Evolutionary conservation across 208 protist species (phyloP).

Genomic region (Trypanosoma scelopori): DNA sequence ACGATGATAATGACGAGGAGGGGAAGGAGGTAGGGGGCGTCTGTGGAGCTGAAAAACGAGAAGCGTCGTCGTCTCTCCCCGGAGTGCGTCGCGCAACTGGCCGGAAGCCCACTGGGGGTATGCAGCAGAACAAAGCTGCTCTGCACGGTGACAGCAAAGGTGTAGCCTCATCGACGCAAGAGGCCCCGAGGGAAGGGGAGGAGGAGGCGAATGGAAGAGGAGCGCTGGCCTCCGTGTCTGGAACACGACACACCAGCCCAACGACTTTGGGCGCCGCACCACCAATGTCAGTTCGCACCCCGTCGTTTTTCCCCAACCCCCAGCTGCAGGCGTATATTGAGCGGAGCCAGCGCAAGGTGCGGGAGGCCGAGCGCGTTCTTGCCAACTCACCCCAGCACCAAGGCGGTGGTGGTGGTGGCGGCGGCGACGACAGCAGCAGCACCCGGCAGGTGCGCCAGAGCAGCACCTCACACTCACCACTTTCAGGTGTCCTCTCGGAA

Average conservation of each 20-base stretch:
- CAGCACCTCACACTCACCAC: neutral
- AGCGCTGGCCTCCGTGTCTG: neutral
- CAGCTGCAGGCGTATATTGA: conserved; percentile 71
- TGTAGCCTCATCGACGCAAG: too few relatives aligned
- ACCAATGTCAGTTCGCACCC: conserved; percentile 16
- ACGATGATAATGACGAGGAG: conserved; percentile 10
- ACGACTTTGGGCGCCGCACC: conserved; percentile 4
- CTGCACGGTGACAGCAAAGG: too few relatives aligned
- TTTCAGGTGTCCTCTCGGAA: conserved; percentile 13
- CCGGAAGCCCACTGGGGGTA: too few relatives aligned
- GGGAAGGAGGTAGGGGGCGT: too few relatives aligned
- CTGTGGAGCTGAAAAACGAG: too few relatives aligned
- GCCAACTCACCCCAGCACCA: conserved; percentile 7
- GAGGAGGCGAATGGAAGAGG: neutral
- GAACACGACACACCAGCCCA: neutral
- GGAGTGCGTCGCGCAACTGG: too few relatives aligned
- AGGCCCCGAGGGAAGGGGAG: neutral
- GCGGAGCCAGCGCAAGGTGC: conserved; percentile 57
- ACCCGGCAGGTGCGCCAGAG: neutral
- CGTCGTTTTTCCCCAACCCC: conserved; percentile 41
- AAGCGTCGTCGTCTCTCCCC: too few relatives aligned
- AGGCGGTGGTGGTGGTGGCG: too few relatives aligned
- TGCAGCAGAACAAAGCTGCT: too few relatives aligned
- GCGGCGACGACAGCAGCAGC: neutral
- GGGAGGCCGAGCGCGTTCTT: conserved; percentile 61